These are phyloP conservation scores for Intubia oerlemansii DNA, from an alignment of 2,329 filamentous ascomycete genomes.

Conservation along the genomic window DNA sequence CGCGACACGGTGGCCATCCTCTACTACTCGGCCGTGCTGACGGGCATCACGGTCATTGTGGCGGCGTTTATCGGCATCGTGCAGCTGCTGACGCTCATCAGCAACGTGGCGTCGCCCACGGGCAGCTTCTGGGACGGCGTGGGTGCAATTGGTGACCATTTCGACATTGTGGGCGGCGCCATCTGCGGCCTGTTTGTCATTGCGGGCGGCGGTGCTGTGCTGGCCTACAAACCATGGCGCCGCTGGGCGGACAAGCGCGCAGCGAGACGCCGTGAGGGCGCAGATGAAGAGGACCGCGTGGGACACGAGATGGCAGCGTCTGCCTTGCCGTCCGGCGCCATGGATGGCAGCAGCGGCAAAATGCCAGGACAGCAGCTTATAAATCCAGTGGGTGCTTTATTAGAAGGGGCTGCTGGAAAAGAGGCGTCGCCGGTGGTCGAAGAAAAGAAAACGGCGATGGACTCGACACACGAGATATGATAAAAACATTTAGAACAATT, in stretches of 20 bases:
- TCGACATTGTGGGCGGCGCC: conserved; percentile 64
- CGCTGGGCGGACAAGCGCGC: conserved; percentile 21
- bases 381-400: no score
- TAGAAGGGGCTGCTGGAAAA: no score
- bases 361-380: no score
- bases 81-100: conserved; percentile 59
- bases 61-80: conserved; percentile 71
- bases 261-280: no score
- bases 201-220: conserved; percentile 49
- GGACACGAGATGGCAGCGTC: no score
- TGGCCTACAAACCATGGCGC: conserved; percentile 67
- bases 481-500: no score
- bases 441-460: no score
- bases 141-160: conserved; percentile 52
- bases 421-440: no score
- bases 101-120: conserved; percentile 51
- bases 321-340: no score
- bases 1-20: conserved; percentile 72
- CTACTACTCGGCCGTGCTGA: conserved; percentile 84
- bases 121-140: conserved; percentile 88
- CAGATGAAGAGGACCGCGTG: no score
- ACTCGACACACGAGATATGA: no score
- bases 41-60: conserved; percentile 61
- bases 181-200: conserved; percentile 76
- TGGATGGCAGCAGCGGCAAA: no score